Conservation (phyloP, 345 rosid species). For the Balakata baccata region DNA sequence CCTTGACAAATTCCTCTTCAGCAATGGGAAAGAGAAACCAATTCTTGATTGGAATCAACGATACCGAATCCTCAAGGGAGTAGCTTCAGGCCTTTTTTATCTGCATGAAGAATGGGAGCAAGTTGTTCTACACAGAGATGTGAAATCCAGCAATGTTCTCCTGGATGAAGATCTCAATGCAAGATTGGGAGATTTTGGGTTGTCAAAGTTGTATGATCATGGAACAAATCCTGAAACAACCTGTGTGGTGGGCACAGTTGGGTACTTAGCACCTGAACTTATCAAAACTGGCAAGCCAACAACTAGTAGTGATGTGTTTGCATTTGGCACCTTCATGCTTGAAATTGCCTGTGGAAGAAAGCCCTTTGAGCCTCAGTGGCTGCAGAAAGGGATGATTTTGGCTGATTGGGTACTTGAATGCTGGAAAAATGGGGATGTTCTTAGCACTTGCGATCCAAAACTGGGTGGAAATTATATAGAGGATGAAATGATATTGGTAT, state of each 20-base stretch:
- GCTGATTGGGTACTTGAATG: conserved; percentile 16
- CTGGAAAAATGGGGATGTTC: conserved; percentile 14
- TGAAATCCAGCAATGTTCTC: conserved; percentile 19
- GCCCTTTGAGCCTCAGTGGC: not conserved
- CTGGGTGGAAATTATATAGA: conserved; percentile 5
- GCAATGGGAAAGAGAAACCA: not conserved
- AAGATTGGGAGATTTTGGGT: conserved; percentile 19
- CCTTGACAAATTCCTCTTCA: not conserved
- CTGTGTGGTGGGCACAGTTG: conserved; percentile 15
- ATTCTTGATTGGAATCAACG: conserved; percentile 13
- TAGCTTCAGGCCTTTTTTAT: conserved; percentile 19
- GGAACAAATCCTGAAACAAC: conserved; percentile 21
- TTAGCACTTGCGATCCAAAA: conserved; percentile 11
- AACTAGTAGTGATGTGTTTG: conserved; percentile 18
- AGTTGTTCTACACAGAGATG: conserved; percentile 21
- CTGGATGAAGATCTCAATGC: conserved; percentile 14
- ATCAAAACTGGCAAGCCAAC: conserved; percentile 11
- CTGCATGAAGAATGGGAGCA: conserved; percentile 27
- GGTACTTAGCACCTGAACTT: conserved; percentile 19
- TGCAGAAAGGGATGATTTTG: conserved; percentile 2
- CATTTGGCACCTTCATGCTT: conserved; percentile 20
- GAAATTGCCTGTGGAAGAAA: conserved; percentile 20
- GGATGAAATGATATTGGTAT: conserved; percentile 17
- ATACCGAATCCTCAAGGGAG: conserved; percentile 11
- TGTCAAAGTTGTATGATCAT: conserved; percentile 16